Conservation (phyloP, 1,284 basidiomycete genomes). For the Ceratobasidium theobromae region DNA sequence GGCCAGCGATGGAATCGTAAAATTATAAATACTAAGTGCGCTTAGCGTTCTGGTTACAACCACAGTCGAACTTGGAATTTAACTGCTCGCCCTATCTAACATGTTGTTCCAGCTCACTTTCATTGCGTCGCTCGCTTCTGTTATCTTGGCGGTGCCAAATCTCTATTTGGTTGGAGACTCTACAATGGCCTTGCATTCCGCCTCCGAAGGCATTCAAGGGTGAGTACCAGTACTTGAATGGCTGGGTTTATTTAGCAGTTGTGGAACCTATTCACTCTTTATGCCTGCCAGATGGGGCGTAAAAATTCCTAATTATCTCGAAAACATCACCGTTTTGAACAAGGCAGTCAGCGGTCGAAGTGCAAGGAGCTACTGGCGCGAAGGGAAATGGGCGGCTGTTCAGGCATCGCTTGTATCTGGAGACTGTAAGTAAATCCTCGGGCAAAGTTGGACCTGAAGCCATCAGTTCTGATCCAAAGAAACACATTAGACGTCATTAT, state of each 20-base stretch:
- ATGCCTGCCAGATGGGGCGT: slow-evolving; percentile 48
- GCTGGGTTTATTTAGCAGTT: background rate
- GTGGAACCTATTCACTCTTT: background rate
- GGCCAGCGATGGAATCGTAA: too few species aligned
- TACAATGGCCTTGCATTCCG: slow-evolving; percentile 44
- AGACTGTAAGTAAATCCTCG: slow-evolving; percentile 27
- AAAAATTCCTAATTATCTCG: slow-evolving; percentile 47
- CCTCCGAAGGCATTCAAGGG: slow-evolving; percentile 37
- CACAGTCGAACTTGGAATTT: too few species aligned
- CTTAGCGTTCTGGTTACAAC: too few species aligned
- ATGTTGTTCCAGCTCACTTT: too few species aligned
- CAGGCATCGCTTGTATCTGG: slow-evolving; percentile 22
- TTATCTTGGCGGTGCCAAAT: slow-evolving; percentile 38
- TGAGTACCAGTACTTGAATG: background rate
- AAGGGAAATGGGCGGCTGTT: slow-evolving; percentile 42
- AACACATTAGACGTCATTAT: slow-evolving; percentile 32
- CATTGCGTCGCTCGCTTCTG: too few species aligned
- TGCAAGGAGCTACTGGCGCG: slow-evolving; percentile 52
- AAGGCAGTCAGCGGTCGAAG: slow-evolving; percentile 51
- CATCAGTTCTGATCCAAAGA: background rate
- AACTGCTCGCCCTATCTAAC: too few species aligned
- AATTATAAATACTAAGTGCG: too few species aligned
- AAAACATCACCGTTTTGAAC: slow-evolving; percentile 50
- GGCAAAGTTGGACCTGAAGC: background rate
- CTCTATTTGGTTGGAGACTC: slow-evolving; percentile 54